Evolutionary conservation across 345 rosid genomes (phyloP).

Genomic region (Ailanthus altissimus): DNA sequence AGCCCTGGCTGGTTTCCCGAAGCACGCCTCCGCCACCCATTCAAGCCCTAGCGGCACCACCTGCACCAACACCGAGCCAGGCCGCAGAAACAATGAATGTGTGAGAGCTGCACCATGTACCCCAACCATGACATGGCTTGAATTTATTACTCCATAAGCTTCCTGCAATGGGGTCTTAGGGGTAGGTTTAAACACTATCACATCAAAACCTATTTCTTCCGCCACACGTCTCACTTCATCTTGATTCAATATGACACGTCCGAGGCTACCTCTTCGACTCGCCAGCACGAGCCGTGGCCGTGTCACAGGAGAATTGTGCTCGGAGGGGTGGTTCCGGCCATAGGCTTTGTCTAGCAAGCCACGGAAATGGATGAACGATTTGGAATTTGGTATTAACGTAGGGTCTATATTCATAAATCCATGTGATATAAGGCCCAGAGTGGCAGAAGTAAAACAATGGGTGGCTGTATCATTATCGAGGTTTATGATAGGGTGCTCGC

Average conservation of each 20-base stretch:
- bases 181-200: conserved; percentile 35
- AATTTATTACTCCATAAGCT: conserved; percentile 43
- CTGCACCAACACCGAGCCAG: conserved; percentile 50
- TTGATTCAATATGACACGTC: conserved; percentile 43
- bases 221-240: conserved; percentile 24
- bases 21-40: conserved; percentile 48
- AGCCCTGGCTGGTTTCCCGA: conserved; percentile 39
- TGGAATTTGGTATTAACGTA: conserved; percentile 32
- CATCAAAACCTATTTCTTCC: conserved; percentile 53
- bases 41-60: conserved; percentile 53
- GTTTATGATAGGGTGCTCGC: conserved; percentile 45
- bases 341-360: conserved; percentile 41
- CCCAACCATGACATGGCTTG: conserved; percentile 57
- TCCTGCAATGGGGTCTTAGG: conserved; percentile 26
- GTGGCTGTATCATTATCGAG: conserved; percentile 43
- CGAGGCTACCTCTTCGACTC: conserved; percentile 27
- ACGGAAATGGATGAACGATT: conserved; percentile 42
- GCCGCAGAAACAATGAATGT: conserved; percentile 52
- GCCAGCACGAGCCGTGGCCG: conserved; percentile 36
- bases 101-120: conserved; percentile 71
- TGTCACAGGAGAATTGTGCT: not conserved
- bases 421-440: conserved; percentile 54
- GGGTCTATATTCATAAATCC: conserved; percentile 48
- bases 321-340: not conserved
- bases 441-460: conserved; percentile 51